phyloP scores from a whole-genome alignment of 2,329 filamentous ascomycete genomes.

The Neurospora sp. region DNA sequence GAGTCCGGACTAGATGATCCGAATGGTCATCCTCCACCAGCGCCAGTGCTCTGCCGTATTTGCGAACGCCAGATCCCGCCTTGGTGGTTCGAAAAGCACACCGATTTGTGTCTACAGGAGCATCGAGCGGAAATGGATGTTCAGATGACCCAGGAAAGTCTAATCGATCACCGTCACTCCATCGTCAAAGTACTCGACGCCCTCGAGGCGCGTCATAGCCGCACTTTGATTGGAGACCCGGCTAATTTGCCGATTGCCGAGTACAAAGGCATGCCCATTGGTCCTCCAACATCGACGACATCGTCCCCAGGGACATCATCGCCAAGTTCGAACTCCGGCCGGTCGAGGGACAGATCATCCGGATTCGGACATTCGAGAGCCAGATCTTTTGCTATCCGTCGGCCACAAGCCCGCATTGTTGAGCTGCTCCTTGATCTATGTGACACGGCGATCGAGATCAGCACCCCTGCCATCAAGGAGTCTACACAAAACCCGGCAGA shows the following conservation, averaged over 20 bases:
- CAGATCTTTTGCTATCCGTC: conserved; percentile 81
- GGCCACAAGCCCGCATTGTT: conserved; percentile 85
- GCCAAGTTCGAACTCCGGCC: conserved; percentile 39
- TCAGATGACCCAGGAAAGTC: conserved; percentile 84
- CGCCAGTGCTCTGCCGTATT: conserved; percentile 85
- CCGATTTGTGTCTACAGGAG: conserved; percentile 89
- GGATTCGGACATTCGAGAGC: conserved; percentile 72
- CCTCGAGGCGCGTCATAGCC: conserved; percentile 67
- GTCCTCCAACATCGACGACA: conserved; percentile 59
- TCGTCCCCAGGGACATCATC: conserved; percentile 55
- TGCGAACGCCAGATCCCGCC: conserved; percentile 95
- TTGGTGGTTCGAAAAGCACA: conserved; percentile 99
- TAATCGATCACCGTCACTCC: conserved; percentile 84
- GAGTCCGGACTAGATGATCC: conserved; percentile 72
- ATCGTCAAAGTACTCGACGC: conserved; percentile 95
- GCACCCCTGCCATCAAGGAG: conserved; percentile 86
- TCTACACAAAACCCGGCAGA: conserved; percentile 59
- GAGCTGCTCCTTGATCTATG: conserved; percentile 91
- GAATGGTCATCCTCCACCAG: conserved; percentile 66
- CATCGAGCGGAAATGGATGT: conserved; percentile 97
- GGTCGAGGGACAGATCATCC: conserved; percentile 59
- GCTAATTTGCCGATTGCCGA: conserved; percentile 52
- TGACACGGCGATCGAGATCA: conserved; percentile 92
- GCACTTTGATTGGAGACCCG: conserved; percentile 47
- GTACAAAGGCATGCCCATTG: conserved; percentile 82